Percentiles rank a stretch among this genome's conserved stretches.
Evolutionary conservation across 257 asterid species (phyloP).

Genomic region (Fraxinus americana): DNA sequence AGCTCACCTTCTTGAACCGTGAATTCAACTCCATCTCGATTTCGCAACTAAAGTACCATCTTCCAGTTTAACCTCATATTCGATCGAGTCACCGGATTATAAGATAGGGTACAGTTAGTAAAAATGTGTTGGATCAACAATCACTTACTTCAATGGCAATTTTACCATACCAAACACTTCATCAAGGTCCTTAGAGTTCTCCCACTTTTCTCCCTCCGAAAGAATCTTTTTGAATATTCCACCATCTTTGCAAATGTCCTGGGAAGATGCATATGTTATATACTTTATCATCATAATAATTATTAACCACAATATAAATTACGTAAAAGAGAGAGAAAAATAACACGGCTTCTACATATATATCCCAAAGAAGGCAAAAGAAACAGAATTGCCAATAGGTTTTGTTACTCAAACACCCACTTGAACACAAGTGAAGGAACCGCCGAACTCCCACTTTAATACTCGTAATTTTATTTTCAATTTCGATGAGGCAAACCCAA

Average conservation of each 20-base stretch:
- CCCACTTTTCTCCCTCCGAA: constrained; percentile 54
- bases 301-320: too few relatives aligned
- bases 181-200: constrained; percentile 62
- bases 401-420: background rate
- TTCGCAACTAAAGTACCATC: too few relatives aligned
- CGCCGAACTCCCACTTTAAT: too few relatives aligned
- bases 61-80: too few relatives aligned
- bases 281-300: too few relatives aligned
- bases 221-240: constrained; percentile 61
- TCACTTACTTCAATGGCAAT: background rate
- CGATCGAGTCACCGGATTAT: too few relatives aligned
- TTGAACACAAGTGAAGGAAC: background rate
- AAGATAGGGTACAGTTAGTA: too few relatives aligned
- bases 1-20: too few relatives aligned
- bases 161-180: constrained; percentile 47
- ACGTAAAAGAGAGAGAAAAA: background rate
- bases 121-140: too few relatives aligned
- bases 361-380: background rate
- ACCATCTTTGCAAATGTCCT: constrained; percentile 69
- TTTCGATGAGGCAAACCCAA: constrained; percentile 62
- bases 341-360: background rate
- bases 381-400: background rate
- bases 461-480: too few relatives aligned
- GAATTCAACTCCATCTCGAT: too few relatives aligned
- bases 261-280: background rate